These are phyloP conservation scores for Oehlia diaphana DNA, from an alignment of 192 early-diverging fungal genomes.

Conservation along the genomic window DNA sequence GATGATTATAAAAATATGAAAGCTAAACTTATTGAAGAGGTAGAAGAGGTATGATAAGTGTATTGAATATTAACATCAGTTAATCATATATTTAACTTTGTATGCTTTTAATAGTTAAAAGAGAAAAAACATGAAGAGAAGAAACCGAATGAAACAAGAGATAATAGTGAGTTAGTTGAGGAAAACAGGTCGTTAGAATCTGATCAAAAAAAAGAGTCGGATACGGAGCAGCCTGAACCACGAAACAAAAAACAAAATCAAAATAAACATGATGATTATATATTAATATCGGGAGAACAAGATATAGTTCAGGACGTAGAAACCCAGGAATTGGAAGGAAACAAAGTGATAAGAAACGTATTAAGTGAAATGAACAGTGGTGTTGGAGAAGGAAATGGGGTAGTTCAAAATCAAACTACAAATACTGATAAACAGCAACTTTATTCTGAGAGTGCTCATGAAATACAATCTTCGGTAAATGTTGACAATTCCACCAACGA, in stretches of 20 bases:
- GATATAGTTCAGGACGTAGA: not conserved
- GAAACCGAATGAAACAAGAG: not conserved
- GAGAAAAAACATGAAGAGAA: not conserved
- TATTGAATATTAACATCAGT: not conserved
- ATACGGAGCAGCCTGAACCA: not conserved
- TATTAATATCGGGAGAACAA: not conserved
- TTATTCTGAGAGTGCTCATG: no score
- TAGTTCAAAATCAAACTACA: not conserved
- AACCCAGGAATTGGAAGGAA: not conserved
- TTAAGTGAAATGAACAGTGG: not conserved
- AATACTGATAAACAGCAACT: no score
- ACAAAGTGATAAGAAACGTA: not conserved
- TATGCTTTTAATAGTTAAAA: not conserved
- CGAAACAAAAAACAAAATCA: not conserved
- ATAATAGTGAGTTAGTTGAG: not conserved
- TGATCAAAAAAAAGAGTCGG: no score
- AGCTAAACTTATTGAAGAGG: conserved; percentile 1
- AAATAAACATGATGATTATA: not conserved
- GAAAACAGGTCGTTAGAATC: not conserved
- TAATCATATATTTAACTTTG: not conserved
- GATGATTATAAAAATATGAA: conserved; percentile 4
- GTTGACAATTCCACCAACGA: no score
- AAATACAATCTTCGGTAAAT: no score
- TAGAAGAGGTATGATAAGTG: not conserved
- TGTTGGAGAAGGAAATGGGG: not conserved